Conservation (phyloP, 768 basidiomycete genomes). For the Amanita rimosa region DNA sequence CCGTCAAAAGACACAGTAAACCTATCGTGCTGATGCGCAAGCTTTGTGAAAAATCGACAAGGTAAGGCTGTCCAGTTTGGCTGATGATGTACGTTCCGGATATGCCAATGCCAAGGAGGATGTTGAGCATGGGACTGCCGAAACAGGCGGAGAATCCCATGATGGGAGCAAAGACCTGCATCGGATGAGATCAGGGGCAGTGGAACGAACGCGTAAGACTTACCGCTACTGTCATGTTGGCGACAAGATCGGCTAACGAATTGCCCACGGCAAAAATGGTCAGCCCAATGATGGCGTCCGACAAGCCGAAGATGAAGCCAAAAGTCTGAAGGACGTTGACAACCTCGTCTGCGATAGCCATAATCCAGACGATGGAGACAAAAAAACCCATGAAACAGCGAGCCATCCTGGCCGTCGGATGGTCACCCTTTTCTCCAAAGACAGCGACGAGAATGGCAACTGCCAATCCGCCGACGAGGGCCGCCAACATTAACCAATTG, state of each 20-base stretch:
- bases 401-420: slow-evolving; percentile 46
- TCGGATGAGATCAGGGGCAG: neutral
- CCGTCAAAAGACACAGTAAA: slow-evolving; percentile 61
- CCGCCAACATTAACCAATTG: slow-evolving; percentile 42
- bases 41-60: slow-evolving; percentile 72
- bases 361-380: slow-evolving; percentile 93
- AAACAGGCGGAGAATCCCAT: slow-evolving; percentile 97
- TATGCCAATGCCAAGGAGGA: slow-evolving; percentile 82
- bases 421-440: slow-evolving; percentile 48
- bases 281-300: slow-evolving; percentile 93
- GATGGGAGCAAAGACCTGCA: slow-evolving; percentile 72
- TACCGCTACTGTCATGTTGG: slow-evolving; percentile 91
- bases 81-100: slow-evolving; percentile 82
- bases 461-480: slow-evolving; percentile 41
- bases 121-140: slow-evolving; percentile 88
- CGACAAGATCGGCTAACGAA: slow-evolving; percentile 91
- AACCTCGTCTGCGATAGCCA: slow-evolving; percentile 95
- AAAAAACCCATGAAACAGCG: slow-evolving; percentile 88
- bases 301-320: slow-evolving; percentile 89
- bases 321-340: slow-evolving; percentile 70
- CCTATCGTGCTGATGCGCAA: slow-evolving; percentile 78
- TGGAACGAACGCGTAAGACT: slow-evolving; percentile 13
- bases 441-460: slow-evolving; percentile 44
- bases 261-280: slow-evolving; percentile 97
- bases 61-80: slow-evolving; percentile 49